Evolutionary conservation across 2,329 filamentous ascomycete species (phyloP).

Genomic region (Colletotrichum simmondsii): DNA sequence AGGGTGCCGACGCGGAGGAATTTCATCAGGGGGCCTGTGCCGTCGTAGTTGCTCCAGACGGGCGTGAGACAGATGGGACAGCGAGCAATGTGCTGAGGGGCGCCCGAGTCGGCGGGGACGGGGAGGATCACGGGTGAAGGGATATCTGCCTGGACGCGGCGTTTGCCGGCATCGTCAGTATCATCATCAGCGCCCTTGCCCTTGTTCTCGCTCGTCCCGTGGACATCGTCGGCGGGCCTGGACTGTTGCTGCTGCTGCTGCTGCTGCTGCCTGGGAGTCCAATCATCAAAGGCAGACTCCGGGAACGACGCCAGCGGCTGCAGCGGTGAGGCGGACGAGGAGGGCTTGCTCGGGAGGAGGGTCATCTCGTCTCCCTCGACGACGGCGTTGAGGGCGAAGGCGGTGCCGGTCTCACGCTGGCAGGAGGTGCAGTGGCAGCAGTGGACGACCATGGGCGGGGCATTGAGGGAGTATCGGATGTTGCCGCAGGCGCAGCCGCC

Average conservation of each 20-base stretch:
- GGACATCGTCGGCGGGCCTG: neutral
- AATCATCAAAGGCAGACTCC: slow-evolving; percentile 4
- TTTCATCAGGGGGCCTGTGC: slow-evolving; percentile 42
- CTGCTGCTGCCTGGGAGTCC: slow-evolving; percentile 9
- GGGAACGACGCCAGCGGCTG: slow-evolving; percentile 20
- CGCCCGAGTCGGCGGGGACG: slow-evolving; percentile 52
- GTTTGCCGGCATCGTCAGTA: neutral
- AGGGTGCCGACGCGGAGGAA: slow-evolving; percentile 58
- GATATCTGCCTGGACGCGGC: neutral
- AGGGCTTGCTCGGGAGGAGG: slow-evolving; percentile 41
- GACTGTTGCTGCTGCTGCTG: neutral
- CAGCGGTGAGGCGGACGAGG: slow-evolving; percentile 23
- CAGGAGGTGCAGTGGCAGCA: slow-evolving; percentile 60
- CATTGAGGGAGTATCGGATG: slow-evolving; percentile 72
- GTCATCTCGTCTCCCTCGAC: slow-evolving; percentile 51
- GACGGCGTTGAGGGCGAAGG: slow-evolving; percentile 52
- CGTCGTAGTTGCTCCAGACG: slow-evolving; percentile 55
- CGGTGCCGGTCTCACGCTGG: slow-evolving; percentile 55
- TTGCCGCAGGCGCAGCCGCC: slow-evolving; percentile 76
- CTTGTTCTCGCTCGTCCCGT: neutral
- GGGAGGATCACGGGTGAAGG: slow-evolving; percentile 37
- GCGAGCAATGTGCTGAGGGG: slow-evolving; percentile 51
- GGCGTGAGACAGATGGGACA: slow-evolving; percentile 54
- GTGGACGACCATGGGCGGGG: slow-evolving; percentile 60
- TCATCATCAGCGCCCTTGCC: neutral